Conservation (phyloP, 1,284 basidiomycete genomes). For the Cystobasidium sp. region DNA sequence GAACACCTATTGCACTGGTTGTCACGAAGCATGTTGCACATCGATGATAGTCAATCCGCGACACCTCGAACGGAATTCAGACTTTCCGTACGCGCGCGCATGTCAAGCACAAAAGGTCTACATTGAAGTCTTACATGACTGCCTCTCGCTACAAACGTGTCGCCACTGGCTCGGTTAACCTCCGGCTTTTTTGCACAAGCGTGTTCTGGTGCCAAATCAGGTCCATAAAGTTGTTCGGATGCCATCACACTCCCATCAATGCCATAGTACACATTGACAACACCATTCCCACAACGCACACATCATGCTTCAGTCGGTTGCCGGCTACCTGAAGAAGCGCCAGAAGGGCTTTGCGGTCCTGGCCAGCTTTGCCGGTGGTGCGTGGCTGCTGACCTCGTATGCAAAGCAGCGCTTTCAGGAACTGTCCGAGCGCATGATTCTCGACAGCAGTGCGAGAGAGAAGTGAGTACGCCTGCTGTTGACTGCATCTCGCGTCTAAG, state of each 20-base stretch:
- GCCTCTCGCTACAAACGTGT: no score
- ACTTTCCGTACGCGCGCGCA: no score
- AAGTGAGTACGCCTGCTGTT: constrained; percentile 64
- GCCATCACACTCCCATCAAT: not conserved
- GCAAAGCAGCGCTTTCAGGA: constrained; percentile 70
- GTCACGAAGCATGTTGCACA: no score
- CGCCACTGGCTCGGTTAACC: no score
- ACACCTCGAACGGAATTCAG: no score
- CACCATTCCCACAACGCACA: not conserved
- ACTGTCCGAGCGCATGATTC: constrained; percentile 68
- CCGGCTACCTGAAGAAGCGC: constrained; percentile 48
- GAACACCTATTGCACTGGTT: no score
- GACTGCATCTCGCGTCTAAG: not conserved
- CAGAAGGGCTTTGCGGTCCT: constrained; percentile 52
- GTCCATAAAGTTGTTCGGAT: no score
- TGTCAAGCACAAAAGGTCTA: no score
- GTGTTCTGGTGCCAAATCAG: no score
- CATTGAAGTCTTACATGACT: no score
- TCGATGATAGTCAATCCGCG: no score
- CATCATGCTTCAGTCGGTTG: constrained; percentile 29
- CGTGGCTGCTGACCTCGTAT: constrained; percentile 72
- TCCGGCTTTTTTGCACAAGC: no score
- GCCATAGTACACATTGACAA: not conserved
- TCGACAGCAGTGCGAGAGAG: constrained; percentile 70
- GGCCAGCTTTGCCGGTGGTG: constrained; percentile 65